Conservation (phyloP, 805 yeast genomes). For the Candida schatavii region DNA sequence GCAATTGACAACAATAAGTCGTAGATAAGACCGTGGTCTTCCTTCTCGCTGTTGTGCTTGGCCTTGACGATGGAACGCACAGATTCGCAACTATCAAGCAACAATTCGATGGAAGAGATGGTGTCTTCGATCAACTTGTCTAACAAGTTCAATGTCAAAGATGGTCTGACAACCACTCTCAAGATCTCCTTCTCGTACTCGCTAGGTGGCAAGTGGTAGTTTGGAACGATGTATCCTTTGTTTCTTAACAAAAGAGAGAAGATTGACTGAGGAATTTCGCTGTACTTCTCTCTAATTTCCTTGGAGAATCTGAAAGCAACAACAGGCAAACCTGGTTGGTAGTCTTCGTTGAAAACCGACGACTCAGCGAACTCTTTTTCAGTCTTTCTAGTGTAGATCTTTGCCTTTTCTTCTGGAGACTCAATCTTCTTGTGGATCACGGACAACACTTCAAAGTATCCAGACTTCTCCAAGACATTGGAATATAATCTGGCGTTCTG, state of each 20-base stretch:
- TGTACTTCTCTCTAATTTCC: conserved; percentile 55
- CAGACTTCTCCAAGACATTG: conserved; percentile 59
- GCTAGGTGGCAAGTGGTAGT: conserved; percentile 77
- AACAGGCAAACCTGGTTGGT: conserved; percentile 80
- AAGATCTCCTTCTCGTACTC: conserved; percentile 61
- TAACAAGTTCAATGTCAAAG: conserved; percentile 58
- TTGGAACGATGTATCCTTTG: conserved; percentile 86
- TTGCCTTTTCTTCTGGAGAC: conserved; percentile 12
- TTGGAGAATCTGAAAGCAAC: conserved; percentile 78
- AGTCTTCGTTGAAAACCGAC: conserved; percentile 40
- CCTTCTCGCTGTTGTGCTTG: conserved; percentile 18
- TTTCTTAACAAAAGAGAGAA: conserved; percentile 70
- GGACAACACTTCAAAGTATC: conserved; percentile 69
- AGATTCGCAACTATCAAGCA: conserved; percentile 46
- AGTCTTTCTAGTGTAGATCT: conserved; percentile 15
- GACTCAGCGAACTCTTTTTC: conserved; percentile 5
- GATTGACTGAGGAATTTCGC: conserved; percentile 79
- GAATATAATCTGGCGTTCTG: conserved; percentile 71
- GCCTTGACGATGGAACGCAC: conserved; percentile 24
- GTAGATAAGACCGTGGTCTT: conserved; percentile 38
- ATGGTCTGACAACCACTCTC: conserved; percentile 78
- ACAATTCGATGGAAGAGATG: conserved; percentile 48
- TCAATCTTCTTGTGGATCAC: conserved; percentile 65
- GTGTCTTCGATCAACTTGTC: conserved; percentile 65
- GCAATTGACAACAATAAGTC: conserved; percentile 53